These are phyloP conservation scores for Lagenaria siceraria DNA, from an alignment of 306 rosid species.

Conservation along the genomic window DNA sequence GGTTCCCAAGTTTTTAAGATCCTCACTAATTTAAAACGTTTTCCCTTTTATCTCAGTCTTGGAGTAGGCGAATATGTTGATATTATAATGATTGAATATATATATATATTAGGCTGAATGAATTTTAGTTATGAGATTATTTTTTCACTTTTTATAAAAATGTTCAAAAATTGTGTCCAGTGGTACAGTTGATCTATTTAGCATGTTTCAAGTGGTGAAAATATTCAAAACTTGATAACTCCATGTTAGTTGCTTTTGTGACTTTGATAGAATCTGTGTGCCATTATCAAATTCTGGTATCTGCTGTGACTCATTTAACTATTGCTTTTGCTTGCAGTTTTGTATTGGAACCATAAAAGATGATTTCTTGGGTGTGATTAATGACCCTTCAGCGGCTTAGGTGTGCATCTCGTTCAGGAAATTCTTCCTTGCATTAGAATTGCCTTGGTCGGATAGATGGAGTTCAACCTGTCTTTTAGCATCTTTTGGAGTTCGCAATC, in stretches of 20 bases:
- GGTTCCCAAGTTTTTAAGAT: no score
- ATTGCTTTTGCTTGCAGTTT: conserved; percentile 33
- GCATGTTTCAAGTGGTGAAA: not conserved
- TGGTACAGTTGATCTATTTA: no score
- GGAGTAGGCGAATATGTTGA: not conserved
- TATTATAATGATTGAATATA: not conserved
- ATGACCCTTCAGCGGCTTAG: conserved; percentile 58
- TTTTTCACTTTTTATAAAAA: not conserved
- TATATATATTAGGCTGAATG: not conserved
- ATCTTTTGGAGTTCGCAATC: no score
- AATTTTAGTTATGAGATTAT: no score
- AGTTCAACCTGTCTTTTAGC: no score
- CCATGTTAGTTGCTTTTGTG: not conserved
- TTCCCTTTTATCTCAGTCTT: no score
- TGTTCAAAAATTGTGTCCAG: not conserved
- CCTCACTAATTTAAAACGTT: no score
- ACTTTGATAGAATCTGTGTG: not conserved
- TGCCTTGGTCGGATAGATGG: no score
- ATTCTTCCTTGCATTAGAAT: no score
- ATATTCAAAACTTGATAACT: not conserved
- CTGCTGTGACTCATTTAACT: not conserved
- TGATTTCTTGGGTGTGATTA: conserved; percentile 96
- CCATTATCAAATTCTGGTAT: not conserved
- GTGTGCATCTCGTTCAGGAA: not conserved
- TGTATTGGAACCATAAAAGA: conserved; percentile 97